Percentiles rank a stretch among this genome's conserved stretches.
These are phyloP conservation scores for Albugo candida DNA, from an alignment of 352 stramenopile genomes.

Conservation along the genomic window DNA sequence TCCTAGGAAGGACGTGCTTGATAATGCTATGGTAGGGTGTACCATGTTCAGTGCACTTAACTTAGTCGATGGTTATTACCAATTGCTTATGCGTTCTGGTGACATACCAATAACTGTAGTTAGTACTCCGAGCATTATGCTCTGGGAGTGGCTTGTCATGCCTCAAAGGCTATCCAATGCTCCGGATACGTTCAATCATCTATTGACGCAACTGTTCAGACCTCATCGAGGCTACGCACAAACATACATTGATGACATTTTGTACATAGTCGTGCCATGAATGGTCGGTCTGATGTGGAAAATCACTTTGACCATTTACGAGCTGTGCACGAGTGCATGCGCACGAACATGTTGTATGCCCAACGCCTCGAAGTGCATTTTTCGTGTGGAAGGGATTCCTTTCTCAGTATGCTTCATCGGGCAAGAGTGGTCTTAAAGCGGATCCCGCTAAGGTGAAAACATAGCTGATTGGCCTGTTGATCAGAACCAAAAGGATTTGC, in stretches of 20 bases:
- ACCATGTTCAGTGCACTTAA: slow-evolving; percentile 10
- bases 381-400: slow-evolving; percentile 11
- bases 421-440: slow-evolving; percentile 2
- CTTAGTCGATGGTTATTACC: no score
- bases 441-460: slow-evolving; percentile 8
- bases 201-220: no score
- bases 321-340: slow-evolving; percentile 3
- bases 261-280: slow-evolving; percentile 8
- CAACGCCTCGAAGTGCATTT: slow-evolving; percentile 13
- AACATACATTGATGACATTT: slow-evolving; percentile 14
- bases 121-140: no score
- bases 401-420: slow-evolving; percentile 13
- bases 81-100: no score
- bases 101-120: no score
- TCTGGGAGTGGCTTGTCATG: no score
- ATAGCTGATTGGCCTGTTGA: slow-evolving; percentile 3
- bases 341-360: slow-evolving; percentile 9
- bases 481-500: slow-evolving; percentile 5
- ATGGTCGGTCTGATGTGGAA: no score
- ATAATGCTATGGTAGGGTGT: slow-evolving; percentile 9
- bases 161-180: no score
- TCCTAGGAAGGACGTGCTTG: slow-evolving; percentile 10
- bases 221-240: slow-evolving; percentile 2
- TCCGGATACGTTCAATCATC: slow-evolving; percentile 12
- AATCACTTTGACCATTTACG: slow-evolving; percentile 6